Evolutionary conservation across 208 protist species (phyloP), one percentile per base, ranked within the genome.

Genomic region (Trypanosoma melophagium): DNA sequence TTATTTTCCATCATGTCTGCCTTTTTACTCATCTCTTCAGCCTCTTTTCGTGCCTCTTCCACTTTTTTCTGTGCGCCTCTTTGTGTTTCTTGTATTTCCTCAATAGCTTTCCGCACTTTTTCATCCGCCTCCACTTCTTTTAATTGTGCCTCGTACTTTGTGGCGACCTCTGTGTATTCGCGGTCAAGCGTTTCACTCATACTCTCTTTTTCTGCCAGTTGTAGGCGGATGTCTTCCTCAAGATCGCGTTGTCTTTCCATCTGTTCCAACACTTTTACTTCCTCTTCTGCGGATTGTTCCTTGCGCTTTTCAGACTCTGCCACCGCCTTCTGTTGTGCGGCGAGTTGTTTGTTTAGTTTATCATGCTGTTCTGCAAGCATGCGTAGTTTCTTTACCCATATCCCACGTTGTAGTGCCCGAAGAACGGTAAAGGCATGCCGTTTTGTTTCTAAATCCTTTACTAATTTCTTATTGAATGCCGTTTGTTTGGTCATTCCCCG

Each of bases 401-500:
- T 55, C 13, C 56, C 63, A 25, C 68, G 66, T 7, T 53, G 62
- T 57, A 80, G 79, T 13, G 62, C 77, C 25, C 89, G 89, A 52
- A 86, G 80, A 12, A 92, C 75, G n/a, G 84, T 80, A 52, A 86
- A 57, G 9, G 86, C 86, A 14, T 80, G 73, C n/a, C 81, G 76
- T 58, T 84, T 69, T 12, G 52, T 52, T 60, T 66, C 28, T 45
- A 84, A 9, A 16, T 53, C 21, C n/a, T 77, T 44, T 2, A 54
- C 31, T 22, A 67, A 67, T 17, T 71, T 60, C 24, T 81, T 52
- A 31, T 52, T 62, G 49, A 83, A 85, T 13, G 47, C 60, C n/a
- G 80, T 63, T 14, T 76, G 67, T 54, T 80, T 82, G 41, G 62
- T 49, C 57, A 92, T 61, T 31, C 19, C 51, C 19, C 53, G 58